Base-by-base conservation (phyloP, 2,329 filamentous ascomycete genomes). In the Periconia macrospinosa region DNA sequence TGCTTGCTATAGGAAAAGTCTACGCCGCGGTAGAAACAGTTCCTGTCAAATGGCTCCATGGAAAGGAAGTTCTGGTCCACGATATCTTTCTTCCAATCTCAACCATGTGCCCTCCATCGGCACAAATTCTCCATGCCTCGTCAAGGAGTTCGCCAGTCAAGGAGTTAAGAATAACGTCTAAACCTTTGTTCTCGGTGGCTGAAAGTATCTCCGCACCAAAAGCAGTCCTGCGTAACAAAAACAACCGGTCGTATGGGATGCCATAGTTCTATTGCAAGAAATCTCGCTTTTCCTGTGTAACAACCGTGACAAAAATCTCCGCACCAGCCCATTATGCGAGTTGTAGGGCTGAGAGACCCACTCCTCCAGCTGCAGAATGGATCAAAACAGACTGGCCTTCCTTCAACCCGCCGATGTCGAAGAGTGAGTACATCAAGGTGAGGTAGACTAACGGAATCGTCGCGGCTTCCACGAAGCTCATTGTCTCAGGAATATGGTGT, bases 91-190 rank as follows among this genome's bases (percentile, higher is more conserved):
- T 58, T 3, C 59, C 59, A 33, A 62, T 55, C 51, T 62, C 59
- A 6, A 60, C 49, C 30, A 59, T 42, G 1, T 30, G 27, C 6
- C 60, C 60, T n/a, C 45, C 49, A 33, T 53, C 41, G 0, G 78
- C 78, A 2, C 81, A 65, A 44, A 76, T 78, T 7, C 70, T 58
- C 78, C 77, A 83, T 0, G 73, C 77, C 0, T 72, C 71, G 14
- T 58, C 52, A 5, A 71, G 56, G 1, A 61, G 45, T 11, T 68
- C 61, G 9, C 69, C 69, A 18, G 57, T 47, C 6, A 61, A 47
- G 2, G 49, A 54, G 55, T 73, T 73, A 48, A 73, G 49, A 19
- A 54, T 45, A 0, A 52, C 41, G 52, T 75, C 73, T 23, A 73
- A 63, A 10, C 59, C 59, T 11, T 40, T 23, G 23, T 35, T 52